These are phyloP conservation scores for Cystobasidiaceae sp. DNA, from an alignment of 1,284 basidiomycete species.

Conservation along the genomic window DNA sequence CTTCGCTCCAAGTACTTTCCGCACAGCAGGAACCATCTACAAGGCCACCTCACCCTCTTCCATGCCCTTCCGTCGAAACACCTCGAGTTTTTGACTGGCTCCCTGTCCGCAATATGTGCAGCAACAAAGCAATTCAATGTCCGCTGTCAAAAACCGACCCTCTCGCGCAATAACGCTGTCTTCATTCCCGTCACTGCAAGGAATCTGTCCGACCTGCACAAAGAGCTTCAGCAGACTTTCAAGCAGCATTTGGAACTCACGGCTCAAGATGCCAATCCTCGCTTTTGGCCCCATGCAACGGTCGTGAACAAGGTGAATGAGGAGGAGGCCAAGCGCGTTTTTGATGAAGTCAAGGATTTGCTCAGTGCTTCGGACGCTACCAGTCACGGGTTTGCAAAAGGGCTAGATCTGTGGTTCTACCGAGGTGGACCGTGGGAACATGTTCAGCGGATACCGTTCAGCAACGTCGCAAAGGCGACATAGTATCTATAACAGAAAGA, in stretches of 20 bases:
- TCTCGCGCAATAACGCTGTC: background rate
- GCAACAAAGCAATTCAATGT: background rate
- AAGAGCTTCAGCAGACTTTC: background rate
- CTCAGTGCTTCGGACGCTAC: background rate
- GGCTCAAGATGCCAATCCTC: conserved; percentile 1
- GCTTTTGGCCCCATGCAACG: conserved; percentile 22
- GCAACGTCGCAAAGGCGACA: too few species aligned
- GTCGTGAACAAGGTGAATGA: conserved; percentile 12
- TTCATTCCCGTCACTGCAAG: conserved; percentile 4
- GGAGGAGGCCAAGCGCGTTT: conserved; percentile 7
- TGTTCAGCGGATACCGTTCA: conserved; percentile 1
- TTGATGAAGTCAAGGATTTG: background rate
- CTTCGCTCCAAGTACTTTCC: conserved; percentile 21
- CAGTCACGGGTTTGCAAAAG: conserved; percentile 5
- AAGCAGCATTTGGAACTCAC: background rate
- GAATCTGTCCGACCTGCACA: background rate
- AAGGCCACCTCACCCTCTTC: conserved; percentile 20
- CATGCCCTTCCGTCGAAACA: conserved; percentile 12
- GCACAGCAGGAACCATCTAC: background rate
- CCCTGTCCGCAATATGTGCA: background rate
- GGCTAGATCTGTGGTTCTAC: conserved; percentile 20
- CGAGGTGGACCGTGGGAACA: conserved; percentile 26
- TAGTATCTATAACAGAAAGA: too few species aligned
- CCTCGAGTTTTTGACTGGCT: background rate
- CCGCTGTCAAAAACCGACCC: background rate